These are phyloP conservation scores for Tulasnella sp. DNA, from an alignment of 768 basidiomycete genomes.

Conservation along the genomic window DNA sequence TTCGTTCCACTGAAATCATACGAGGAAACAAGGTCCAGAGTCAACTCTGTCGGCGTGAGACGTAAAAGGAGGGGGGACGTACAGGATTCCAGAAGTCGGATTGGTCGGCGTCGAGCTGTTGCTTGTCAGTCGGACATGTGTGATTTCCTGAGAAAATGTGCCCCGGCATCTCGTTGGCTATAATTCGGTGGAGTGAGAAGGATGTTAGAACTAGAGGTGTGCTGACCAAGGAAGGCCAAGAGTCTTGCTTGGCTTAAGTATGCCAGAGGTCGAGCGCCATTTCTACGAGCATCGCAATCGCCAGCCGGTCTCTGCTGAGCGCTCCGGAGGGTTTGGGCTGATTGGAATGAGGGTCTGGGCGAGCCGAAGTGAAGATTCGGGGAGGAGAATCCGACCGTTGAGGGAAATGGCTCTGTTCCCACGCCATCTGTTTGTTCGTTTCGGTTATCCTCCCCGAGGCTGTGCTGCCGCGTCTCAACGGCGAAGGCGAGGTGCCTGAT, in stretches of 20 bases:
- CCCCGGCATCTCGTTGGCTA: background rate
- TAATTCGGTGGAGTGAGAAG: background rate
- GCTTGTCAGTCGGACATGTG: background rate
- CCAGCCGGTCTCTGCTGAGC: background rate
- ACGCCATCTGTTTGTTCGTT: conserved; percentile 1
- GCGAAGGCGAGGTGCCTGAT: background rate
- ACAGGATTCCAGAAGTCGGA: conserved; percentile 9
- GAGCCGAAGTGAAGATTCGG: background rate
- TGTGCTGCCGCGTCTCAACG: background rate
- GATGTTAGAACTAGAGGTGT: background rate
- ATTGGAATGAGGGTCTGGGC: background rate
- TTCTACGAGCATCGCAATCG: background rate
- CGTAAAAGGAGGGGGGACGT: background rate
- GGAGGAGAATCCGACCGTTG: background rate
- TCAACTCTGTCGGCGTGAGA: background rate
- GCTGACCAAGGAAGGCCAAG: background rate
- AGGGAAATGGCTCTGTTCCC: background rate
- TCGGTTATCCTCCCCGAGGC: conserved; percentile 8
- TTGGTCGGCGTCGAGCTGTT: conserved; percentile 1
- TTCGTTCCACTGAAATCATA: background rate
- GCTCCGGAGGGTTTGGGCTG: background rate
- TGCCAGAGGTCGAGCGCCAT: background rate
- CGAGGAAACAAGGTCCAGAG: background rate
- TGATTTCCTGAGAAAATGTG: background rate
- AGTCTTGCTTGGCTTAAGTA: background rate